Evolutionary conservation across 2,329 filamentous ascomycete genomes (phyloP).

Genomic region (Lachnellula occidentalis): DNA sequence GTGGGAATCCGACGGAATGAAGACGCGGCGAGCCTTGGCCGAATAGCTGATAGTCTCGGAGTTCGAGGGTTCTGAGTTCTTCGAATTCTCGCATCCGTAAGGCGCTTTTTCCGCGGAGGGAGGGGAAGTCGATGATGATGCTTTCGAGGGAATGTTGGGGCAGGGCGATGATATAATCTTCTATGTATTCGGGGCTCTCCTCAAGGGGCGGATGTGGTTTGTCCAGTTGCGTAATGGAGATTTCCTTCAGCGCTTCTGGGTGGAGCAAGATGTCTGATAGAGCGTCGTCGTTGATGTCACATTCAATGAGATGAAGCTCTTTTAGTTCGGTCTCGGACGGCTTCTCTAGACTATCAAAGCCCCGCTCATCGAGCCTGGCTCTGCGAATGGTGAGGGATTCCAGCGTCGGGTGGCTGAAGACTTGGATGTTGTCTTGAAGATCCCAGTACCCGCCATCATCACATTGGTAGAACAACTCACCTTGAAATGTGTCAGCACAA

Average conservation of each 20-base stretch:
- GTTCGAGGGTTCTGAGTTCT: conserved; percentile 35
- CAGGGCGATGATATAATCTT: conserved; percentile 43
- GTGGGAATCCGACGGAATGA: conserved; percentile 43
- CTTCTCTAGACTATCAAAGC: conserved; percentile 44
- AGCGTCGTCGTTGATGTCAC: conserved; percentile 44
- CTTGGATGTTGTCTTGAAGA: conserved; percentile 46
- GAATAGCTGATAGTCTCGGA: conserved; percentile 45
- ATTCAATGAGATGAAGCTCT: conserved; percentile 42
- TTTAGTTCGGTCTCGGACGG: conserved; percentile 42
- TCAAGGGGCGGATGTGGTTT: conserved; percentile 39
- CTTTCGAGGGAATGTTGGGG: conserved; percentile 38
- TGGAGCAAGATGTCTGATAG: conserved; percentile 39
- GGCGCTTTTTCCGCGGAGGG: conserved; percentile 36
- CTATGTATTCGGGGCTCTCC: conserved; percentile 42
- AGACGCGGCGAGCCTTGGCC: conserved; percentile 41
- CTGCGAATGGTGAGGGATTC: conserved; percentile 40
- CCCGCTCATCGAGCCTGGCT: conserved; percentile 42
- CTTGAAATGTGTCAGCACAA: conserved; percentile 7
- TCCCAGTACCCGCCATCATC: conserved; percentile 43
- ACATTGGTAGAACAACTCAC: conserved; percentile 41
- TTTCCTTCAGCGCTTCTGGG: conserved; percentile 40
- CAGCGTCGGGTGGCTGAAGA: conserved; percentile 45
- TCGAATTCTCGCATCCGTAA: conserved; percentile 41
- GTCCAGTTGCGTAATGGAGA: conserved; percentile 42
- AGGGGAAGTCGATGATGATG: conserved; percentile 41